A percentile compares a stretch with the other conserved stretches of the same genome.
phyloP scores from a whole-genome alignment of 768 basidiomycete genomes.

The Lactarius vividus region DNA sequence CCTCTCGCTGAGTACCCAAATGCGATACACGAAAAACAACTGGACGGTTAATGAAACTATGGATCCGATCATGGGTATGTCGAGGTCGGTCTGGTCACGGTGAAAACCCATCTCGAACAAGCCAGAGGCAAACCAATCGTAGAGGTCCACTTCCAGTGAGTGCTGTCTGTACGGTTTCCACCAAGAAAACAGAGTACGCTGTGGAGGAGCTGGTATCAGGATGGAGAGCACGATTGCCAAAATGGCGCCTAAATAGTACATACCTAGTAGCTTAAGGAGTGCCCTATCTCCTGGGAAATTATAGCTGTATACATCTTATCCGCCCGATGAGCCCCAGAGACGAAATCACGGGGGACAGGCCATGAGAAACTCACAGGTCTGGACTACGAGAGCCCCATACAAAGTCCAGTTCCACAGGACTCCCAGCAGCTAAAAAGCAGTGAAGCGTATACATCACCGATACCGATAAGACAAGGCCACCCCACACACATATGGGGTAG shows the following conservation, averaged over 20 bases:
- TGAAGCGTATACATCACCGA: no score
- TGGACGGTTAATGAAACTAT: no score
- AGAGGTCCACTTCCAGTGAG: slow-evolving; percentile 31
- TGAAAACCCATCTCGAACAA: no score
- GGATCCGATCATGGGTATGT: slow-evolving; percentile 26
- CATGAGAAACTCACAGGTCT: neutral
- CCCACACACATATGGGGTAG: no score
- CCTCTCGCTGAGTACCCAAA: no score
- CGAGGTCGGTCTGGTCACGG: no score
- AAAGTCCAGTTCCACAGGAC: no score
- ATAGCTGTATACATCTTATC: slow-evolving; percentile 19
- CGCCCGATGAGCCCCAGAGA: no score
- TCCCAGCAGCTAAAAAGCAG: neutral
- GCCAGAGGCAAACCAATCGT: neutral
- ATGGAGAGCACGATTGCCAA: no score
- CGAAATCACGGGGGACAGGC: neutral
- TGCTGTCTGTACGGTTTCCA: neutral
- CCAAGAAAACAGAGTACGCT: neutral
- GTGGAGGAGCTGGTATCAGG: neutral
- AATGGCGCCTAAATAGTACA: neutral
- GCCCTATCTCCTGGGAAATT: no score
- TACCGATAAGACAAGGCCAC: no score
- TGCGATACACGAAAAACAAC: no score
- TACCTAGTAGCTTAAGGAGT: slow-evolving; percentile 6
- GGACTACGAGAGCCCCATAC: slow-evolving; percentile 11